phyloP scores from a whole-genome alignment of 495 filamentous ascomycete genomes.

The Penicillium cataractarum region DNA sequence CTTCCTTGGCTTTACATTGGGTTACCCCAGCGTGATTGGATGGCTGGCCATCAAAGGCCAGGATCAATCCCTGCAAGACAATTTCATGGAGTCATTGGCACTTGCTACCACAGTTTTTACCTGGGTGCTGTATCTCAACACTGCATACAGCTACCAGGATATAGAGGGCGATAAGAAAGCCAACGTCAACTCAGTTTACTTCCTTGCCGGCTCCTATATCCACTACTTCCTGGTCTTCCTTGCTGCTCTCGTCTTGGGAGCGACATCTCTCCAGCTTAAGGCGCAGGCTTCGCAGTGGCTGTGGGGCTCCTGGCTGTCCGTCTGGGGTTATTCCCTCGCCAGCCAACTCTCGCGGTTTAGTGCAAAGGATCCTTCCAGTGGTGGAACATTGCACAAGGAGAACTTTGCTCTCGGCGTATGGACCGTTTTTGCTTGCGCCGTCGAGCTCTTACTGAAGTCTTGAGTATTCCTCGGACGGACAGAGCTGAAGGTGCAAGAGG shows the following conservation, averaged over 20 bases:
- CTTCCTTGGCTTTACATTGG: slow-evolving; percentile 1
- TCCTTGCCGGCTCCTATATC: slow-evolving; percentile 14
- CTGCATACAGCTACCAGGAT: slow-evolving; percentile 24
- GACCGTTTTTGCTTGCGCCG: not conserved
- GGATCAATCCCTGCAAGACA: not conserved
- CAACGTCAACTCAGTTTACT: slow-evolving; percentile 18
- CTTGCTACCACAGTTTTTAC: slow-evolving; percentile 10
- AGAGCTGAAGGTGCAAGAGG: no score
- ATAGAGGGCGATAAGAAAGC: slow-evolving; percentile 16
- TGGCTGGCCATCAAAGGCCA: slow-evolving; percentile 12
- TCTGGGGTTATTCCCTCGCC: slow-evolving; percentile 7
- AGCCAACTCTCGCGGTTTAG: slow-evolving; percentile 10
- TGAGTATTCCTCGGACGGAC: no score
- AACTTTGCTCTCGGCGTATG: slow-evolving; percentile 4
- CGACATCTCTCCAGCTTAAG: not conserved
- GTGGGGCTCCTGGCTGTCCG: slow-evolving; percentile 18
- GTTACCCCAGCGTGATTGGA: slow-evolving; percentile 4
- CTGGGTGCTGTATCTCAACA: slow-evolving; percentile 22
- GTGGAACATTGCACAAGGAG: not conserved
- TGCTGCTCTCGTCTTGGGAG: not conserved
- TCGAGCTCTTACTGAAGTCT: not conserved
- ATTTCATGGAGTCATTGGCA: not conserved
- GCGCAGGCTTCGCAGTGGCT: slow-evolving; percentile 11
- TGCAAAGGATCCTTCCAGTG: slow-evolving; percentile 1
- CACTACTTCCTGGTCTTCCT: slow-evolving; percentile 11